phyloP scores from a whole-genome alignment of 2,329 filamentous ascomycete species.

The Elsinoe ampelina region DNA sequence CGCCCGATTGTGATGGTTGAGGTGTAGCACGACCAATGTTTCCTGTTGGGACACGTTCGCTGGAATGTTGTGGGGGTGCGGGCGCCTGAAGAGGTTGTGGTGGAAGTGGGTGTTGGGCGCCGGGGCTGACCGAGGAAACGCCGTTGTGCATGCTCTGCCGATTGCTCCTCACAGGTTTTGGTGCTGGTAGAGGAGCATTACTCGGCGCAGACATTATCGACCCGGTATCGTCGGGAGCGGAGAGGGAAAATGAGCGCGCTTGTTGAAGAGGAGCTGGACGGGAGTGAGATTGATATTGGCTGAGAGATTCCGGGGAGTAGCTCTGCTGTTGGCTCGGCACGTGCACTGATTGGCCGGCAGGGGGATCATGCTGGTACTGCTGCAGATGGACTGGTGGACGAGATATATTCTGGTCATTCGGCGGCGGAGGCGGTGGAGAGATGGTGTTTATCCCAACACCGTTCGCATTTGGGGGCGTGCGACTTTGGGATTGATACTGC shows the following conservation, averaged over 20 bases:
- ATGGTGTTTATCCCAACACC: constrained; percentile 4
- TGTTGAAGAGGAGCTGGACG: neutral
- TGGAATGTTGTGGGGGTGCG: constrained; percentile 15
- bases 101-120: constrained; percentile 15
- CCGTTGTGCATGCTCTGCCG: constrained; percentile 29
- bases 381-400: neutral
- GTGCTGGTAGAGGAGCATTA: constrained; percentile 23
- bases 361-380: constrained; percentile 10
- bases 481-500: constrained; percentile 11
- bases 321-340: constrained; percentile 10
- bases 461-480: constrained; percentile 12
- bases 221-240: constrained; percentile 20
- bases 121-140: constrained; percentile 8
- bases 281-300: constrained; percentile 13
- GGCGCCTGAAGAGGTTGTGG: constrained; percentile 20
- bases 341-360: constrained; percentile 13
- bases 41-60: constrained; percentile 18
- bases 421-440: constrained; percentile 9
- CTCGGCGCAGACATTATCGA: constrained; percentile 24
- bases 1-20: constrained; percentile 32
- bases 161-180: constrained; percentile 23
- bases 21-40: constrained; percentile 36
- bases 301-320: constrained; percentile 12
- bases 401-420: constrained; percentile 7
- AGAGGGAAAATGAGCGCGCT: constrained; percentile 13